Conservation (phyloP, 768 basidiomycete species). For the Pleurotus sapidus region DNA sequence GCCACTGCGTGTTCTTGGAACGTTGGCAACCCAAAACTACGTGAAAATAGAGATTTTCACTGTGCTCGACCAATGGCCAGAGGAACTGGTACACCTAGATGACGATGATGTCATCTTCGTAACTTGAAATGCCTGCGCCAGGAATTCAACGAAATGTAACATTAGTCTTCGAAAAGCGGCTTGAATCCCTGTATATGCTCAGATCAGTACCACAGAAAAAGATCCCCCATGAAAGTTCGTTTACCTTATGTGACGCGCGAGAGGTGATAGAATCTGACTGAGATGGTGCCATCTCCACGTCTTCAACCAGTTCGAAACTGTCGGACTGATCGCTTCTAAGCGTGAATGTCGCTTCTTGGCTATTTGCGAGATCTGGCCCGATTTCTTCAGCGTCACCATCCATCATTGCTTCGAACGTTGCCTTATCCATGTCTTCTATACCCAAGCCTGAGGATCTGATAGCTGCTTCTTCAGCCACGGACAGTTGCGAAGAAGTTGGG, state of each 20-base stretch:
- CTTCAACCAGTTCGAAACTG: slow-evolving; percentile 34
- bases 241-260: slow-evolving; percentile 7
- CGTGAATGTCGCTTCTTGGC: slow-evolving; percentile 10
- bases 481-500: slow-evolving; percentile 55
- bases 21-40: slow-evolving; percentile 12
- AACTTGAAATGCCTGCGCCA: slow-evolving; percentile 1
- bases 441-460: slow-evolving; percentile 64
- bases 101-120: slow-evolving; percentile 28
- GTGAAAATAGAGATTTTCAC: slow-evolving; percentile 22
- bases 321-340: slow-evolving; percentile 17
- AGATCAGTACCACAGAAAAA: neutral
- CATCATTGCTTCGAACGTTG: slow-evolving; percentile 45
- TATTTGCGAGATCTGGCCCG: slow-evolving; percentile 30
- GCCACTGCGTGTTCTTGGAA: slow-evolving; percentile 14
- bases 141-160: slow-evolving; percentile 4
- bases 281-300: slow-evolving; percentile 35
- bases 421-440: slow-evolving; percentile 60
- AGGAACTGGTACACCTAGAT: slow-evolving; percentile 20
- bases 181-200: slow-evolving; percentile 34
- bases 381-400: slow-evolving; percentile 11
- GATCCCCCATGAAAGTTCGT: neutral
- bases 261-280: slow-evolving; percentile 27
- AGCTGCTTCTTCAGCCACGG: slow-evolving; percentile 47
- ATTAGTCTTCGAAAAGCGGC: slow-evolving; percentile 50
- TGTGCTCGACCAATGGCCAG: slow-evolving; percentile 28